These are phyloP conservation scores for Marsdenia floribunda DNA, from an alignment of 257 asterid genomes.

Conservation along the genomic window DNA sequence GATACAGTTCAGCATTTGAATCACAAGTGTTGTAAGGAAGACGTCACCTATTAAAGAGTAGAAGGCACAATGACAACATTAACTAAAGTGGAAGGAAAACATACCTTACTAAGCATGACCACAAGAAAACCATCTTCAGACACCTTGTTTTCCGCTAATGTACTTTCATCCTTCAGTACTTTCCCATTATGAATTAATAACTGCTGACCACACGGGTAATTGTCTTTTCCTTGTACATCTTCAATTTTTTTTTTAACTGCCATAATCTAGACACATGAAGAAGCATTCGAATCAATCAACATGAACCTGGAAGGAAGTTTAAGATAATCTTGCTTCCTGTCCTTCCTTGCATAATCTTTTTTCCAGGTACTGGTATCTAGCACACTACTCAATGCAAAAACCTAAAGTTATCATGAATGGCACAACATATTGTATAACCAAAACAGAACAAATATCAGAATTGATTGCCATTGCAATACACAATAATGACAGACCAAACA, in stretches of 20 bases:
- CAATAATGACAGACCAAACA: neutral
- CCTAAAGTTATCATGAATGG: neutral
- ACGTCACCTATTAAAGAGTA: neutral
- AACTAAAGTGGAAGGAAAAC: neutral
- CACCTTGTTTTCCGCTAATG: constrained; percentile 71
- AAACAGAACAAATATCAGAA: neutral
- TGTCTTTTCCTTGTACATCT: constrained; percentile 83
- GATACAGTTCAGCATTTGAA: neutral
- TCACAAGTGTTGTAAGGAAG: neutral
- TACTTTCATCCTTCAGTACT: constrained; percentile 80
- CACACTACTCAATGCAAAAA: neutral
- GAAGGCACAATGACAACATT: neutral
- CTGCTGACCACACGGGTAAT: constrained; percentile 90
- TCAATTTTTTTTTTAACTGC: constrained; percentile 87
- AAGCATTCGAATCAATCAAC: constrained; percentile 15
- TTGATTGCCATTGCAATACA: neutral
- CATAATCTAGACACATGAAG: constrained; percentile 48
- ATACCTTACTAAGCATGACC: constrained; percentile 95
- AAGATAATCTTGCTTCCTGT: neutral
- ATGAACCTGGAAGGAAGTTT: neutral
- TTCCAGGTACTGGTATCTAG: neutral
- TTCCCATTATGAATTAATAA: constrained; percentile 85
- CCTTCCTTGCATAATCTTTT: neutral
- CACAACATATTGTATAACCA: neutral
- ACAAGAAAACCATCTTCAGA: constrained; percentile 92